A percentile compares a stretch with the other conserved stretches of the same genome.
Conservation (phyloP, 2,329 filamentous ascomycete species). For the Didymella lethalis region DNA sequence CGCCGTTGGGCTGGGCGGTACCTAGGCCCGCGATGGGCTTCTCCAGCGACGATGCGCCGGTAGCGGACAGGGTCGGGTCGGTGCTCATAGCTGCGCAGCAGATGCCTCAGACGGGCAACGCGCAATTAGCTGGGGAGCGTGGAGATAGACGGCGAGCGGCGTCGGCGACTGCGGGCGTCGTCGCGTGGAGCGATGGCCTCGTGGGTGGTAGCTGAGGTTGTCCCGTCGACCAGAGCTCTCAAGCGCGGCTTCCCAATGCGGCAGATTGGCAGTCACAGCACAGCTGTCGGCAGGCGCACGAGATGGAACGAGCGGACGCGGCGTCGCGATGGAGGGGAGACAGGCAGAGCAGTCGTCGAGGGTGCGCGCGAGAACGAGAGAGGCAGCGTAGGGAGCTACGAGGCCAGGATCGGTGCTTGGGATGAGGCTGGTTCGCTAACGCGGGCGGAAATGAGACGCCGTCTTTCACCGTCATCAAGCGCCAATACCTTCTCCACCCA, state of each 20-base stretch:
- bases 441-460: constrained; percentile 48
- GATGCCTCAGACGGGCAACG: constrained; percentile 27
- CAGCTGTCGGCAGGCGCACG: constrained; percentile 32
- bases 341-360: constrained; percentile 25
- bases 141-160: constrained; percentile 27
- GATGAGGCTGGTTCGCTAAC: constrained; percentile 49
- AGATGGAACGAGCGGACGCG: constrained; percentile 39
- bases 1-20: constrained; percentile 45
- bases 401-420: constrained; percentile 39
- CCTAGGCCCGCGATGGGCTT: constrained; percentile 35
- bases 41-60: constrained; percentile 41
- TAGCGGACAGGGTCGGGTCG: constrained; percentile 38
- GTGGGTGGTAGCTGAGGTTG: constrained; percentile 28
- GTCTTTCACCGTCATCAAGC: constrained; percentile 41
- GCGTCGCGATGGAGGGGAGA: constrained; percentile 32
- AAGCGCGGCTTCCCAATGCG: constrained; percentile 27
- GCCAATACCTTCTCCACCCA: constrained; percentile 31
- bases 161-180: constrained; percentile 34
- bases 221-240: constrained; percentile 21
- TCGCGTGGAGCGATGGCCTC: constrained; percentile 40
- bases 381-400: constrained; percentile 38
- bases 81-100: constrained; percentile 49
- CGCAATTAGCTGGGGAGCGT: constrained; percentile 20
- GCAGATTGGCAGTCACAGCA: constrained; percentile 32
- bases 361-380: constrained; percentile 29